Percentiles rank a stretch among this genome's conserved stretches.
Evolutionary conservation across 805 yeast genomes (phyloP).

Genomic region (Candida verbasci): DNA sequence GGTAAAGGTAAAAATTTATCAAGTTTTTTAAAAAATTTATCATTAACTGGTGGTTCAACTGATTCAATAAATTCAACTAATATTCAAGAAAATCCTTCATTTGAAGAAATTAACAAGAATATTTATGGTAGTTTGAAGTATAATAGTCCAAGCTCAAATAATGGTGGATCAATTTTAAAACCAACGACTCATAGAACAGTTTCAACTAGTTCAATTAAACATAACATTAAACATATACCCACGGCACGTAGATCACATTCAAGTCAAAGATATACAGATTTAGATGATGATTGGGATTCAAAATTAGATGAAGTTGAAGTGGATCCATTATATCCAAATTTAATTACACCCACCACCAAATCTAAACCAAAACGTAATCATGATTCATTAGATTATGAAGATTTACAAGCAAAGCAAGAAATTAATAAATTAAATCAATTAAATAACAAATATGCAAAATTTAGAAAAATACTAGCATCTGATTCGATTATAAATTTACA

Average conservation of each 20-base stretch:
- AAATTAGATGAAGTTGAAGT: conserved; percentile 44
- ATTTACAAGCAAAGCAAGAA: conserved; percentile 39
- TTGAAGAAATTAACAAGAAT: conserved; percentile 28
- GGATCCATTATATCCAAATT: conserved; percentile 37
- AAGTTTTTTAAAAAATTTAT: conserved; percentile 44
- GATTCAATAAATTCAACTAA: conserved; percentile 1
- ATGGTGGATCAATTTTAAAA: conserved; percentile 6
- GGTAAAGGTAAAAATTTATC: conserved; percentile 60
- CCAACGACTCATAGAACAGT: conserved; percentile 15
- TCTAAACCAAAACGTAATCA: conserved; percentile 3
- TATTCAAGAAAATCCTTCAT: conserved; percentile 10
- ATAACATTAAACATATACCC: background rate
- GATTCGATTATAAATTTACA: conserved; percentile 52
- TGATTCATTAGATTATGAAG: conserved; percentile 18
- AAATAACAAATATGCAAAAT: conserved; percentile 59
- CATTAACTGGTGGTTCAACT: conserved; percentile 22
- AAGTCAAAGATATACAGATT: conserved; percentile 48
- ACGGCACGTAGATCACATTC: conserved; percentile 3
- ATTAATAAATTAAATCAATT: conserved; percentile 55
- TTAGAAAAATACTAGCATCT: conserved; percentile 54
- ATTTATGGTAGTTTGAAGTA: conserved; percentile 35
- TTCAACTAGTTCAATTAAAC: conserved; percentile 16
- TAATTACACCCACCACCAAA: conserved; percentile 13
- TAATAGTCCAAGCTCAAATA: background rate
- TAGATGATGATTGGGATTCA: conserved; percentile 92